Evolutionary conservation across 2,329 filamentous ascomycete species (phyloP).

Genomic region (Diaporthe ilicicola): DNA sequence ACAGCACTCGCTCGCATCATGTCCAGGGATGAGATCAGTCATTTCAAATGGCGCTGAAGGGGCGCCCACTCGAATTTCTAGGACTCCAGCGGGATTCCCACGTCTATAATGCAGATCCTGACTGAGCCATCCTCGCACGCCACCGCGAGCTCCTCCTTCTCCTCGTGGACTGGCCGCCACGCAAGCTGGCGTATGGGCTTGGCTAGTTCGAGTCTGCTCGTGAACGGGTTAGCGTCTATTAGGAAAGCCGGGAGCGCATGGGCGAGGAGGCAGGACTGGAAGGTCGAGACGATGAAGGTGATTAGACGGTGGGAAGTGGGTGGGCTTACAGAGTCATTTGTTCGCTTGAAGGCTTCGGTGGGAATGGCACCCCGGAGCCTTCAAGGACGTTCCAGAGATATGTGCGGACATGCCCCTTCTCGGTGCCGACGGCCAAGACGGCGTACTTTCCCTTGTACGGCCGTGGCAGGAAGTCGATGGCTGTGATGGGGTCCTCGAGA

Average conservation of each 20-base stretch:
- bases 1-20: neutral
- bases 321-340: slow-evolving; percentile 21
- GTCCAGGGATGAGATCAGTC: no score
- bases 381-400: slow-evolving; percentile 50
- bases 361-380: slow-evolving; percentile 42
- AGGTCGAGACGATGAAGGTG: neutral
- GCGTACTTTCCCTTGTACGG: slow-evolving; percentile 41
- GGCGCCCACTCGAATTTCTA: neutral
- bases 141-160: slow-evolving; percentile 55
- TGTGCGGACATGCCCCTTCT: slow-evolving; percentile 58
- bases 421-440: slow-evolving; percentile 66
- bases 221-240: neutral
- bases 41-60: neutral
- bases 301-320: neutral
- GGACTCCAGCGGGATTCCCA: slow-evolving; percentile 39
- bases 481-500: slow-evolving; percentile 68
- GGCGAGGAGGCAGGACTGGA: neutral
- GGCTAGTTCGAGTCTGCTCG: slow-evolving; percentile 62
- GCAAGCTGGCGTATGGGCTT: slow-evolving; percentile 73
- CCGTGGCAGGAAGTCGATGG: slow-evolving; percentile 70
- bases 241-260: neutral
- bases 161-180: slow-evolving; percentile 65
- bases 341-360: slow-evolving; percentile 47
- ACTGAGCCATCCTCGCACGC: slow-evolving; percentile 70
- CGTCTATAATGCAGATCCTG: slow-evolving; percentile 58